These are phyloP conservation scores for Nasturtium officinale DNA, from an alignment of 345 rosid species.

Conservation along the genomic window DNA sequence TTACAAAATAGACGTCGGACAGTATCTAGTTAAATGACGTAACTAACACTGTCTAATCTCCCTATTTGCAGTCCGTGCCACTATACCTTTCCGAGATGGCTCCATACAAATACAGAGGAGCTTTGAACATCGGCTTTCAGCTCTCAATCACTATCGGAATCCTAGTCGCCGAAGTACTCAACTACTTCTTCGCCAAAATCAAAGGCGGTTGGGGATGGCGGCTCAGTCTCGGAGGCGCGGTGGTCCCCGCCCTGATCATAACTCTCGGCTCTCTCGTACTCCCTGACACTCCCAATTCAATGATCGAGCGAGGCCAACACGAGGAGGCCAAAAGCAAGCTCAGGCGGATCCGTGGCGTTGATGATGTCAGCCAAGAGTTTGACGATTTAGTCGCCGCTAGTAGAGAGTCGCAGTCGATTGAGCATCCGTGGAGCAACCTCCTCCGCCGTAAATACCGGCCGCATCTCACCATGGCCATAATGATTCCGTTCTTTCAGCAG, in stretches of 20 bases:
- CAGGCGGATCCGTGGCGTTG: conserved; percentile 67
- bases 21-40: conserved; percentile 36
- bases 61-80: conserved; percentile 77
- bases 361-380: conserved; percentile 77
- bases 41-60: conserved; percentile 14
- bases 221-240: conserved; percentile 88
- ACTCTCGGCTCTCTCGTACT: conserved; percentile 75
- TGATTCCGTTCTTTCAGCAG: conserved; percentile 86
- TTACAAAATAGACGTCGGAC: not conserved
- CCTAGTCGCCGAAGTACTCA: conserved; percentile 74
- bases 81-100: conserved; percentile 98
- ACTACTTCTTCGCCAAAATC: conserved; percentile 84
- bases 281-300: conserved; percentile 92
- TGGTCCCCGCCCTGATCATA: conserved; percentile 95
- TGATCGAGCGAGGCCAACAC: conserved; percentile 83
- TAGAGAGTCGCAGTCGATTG: conserved; percentile 66
- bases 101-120: conserved; percentile 92
- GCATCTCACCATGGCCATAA: conserved; percentile 69
- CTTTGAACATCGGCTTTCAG: conserved; percentile 90
- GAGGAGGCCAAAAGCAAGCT: conserved; percentile 65
- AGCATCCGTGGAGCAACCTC: conserved; percentile 81
- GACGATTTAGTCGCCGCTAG: conserved; percentile 76
- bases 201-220: conserved; percentile 95
- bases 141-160: conserved; percentile 89
- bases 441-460: conserved; percentile 83